Evolutionary conservation across 2,329 filamentous ascomycete species (phyloP).

Genomic region (Gaeumannomyces tritici): DNA sequence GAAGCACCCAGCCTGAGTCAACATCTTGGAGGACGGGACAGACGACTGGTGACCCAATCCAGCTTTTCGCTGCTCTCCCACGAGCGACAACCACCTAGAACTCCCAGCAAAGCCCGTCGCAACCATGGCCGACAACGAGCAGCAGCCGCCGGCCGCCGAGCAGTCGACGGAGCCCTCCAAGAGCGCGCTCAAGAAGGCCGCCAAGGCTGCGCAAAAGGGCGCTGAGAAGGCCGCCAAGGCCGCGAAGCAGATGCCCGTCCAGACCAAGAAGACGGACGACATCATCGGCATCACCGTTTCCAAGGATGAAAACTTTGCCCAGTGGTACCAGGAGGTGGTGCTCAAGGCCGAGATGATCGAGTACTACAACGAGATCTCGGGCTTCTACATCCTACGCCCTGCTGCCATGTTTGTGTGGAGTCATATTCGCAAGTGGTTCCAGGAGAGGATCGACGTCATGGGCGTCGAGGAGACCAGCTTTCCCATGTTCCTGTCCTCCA

Average conservation of each 20-base stretch:
- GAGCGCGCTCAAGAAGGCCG: conserved; percentile 56
- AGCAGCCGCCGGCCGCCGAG: conserved; percentile 5
- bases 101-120: neutral
- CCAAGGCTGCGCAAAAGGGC: conserved; percentile 52
- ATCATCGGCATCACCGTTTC: conserved; percentile 82
- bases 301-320: conserved; percentile 79
- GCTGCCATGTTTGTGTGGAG: conserved; percentile 59
- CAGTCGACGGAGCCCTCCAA: conserved; percentile 38
- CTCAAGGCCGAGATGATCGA: conserved; percentile 96
- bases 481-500: conserved; percentile 87
- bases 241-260: conserved; percentile 43
- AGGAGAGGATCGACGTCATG: conserved; percentile 72
- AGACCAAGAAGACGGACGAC: conserved; percentile 52
- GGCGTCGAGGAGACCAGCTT: conserved; percentile 95
- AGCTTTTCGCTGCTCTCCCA: neutral
- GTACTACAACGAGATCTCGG: conserved; percentile 89
- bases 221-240: conserved; percentile 54
- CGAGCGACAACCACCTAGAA: no score
- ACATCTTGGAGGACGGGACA: neutral
- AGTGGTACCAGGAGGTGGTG: conserved; percentile 97
- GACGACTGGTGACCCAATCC: neutral
- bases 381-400: conserved; percentile 81
- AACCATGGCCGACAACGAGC: conserved; percentile 3
- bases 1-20: neutral
- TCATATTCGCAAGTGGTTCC: conserved; percentile 57